phyloP scores from a whole-genome alignment of 2,329 filamentous ascomycete species.

The Microascus cirrosus region DNA sequence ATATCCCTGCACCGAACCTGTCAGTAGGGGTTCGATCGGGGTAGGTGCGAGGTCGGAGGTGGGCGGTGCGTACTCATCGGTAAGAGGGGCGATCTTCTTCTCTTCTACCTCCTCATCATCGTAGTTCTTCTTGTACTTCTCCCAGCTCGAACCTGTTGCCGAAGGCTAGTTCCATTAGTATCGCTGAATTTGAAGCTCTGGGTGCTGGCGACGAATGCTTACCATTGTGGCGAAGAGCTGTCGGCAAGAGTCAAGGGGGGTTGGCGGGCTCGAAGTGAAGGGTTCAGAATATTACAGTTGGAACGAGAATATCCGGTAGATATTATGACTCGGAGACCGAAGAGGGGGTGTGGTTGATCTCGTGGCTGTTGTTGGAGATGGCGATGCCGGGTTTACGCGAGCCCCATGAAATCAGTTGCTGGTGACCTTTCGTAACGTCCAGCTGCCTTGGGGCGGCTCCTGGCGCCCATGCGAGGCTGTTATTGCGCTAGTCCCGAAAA shows the following conservation, averaged over 20 bases:
- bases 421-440: conserved; percentile 12
- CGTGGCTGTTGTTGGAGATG: conserved; percentile 1
- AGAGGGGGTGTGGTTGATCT: not conserved
- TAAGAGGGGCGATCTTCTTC: conserved; percentile 97
- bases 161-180: conserved; percentile 59
- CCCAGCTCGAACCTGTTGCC: conserved; percentile 89
- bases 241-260: not conserved
- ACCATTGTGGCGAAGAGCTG: not conserved
- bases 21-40: not conserved
- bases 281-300: not conserved
- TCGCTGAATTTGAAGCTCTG: not conserved
- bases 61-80: conserved; percentile 68
- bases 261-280: not conserved
- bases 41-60: not conserved
- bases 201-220: not conserved
- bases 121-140: conserved; percentile 97
- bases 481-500: conserved; percentile 7
- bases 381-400: not conserved
- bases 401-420: not conserved
- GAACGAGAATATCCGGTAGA: not conserved
- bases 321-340: not conserved
- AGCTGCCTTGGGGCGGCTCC: conserved; percentile 13
- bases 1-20: conserved; percentile 67
- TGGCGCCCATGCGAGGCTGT: conserved; percentile 10
- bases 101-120: conserved; percentile 95